Base-by-base conservation (phyloP, 2,329 filamentous ascomycete genomes). In the Nigrospora sphaerica region DNA sequence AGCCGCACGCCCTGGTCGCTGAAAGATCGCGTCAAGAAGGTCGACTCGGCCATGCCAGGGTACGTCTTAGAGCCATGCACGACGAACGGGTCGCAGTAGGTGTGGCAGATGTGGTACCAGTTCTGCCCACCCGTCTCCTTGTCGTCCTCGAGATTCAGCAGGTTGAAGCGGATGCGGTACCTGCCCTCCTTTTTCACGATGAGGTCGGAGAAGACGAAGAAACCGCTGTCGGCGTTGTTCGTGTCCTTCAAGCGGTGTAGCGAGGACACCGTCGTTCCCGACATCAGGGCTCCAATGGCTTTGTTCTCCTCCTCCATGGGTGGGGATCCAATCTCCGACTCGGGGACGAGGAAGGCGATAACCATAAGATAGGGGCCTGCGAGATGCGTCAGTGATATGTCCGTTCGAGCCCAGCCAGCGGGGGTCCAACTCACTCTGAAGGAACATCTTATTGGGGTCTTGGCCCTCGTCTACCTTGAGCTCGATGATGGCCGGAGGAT, bases 151-250 rank as follows among this genome's bases (percentile, higher is more conserved):
- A 88, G 80, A 62, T 91, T 86, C 63, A 85, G 91, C 13, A 95
- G 73, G 42, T 80, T 85, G 61, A 95, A 95, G 46, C 82, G 78
- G 35, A 95, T 74, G 33, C 83, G 75, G 60, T 83, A 92, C 17
- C 72, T 74, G 31, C 90, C 90, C 56, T 86, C 80, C 19, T 81
- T 72, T 60, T 85, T 85, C 49, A 92, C 81, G 0, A 88, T 93
- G 18, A 95, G 72, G 63, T 95, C 89, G 6, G 86, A 86, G 64
- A 95, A 95, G n/a, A 95, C 84, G 59, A 95, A 95, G 67, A 90
- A 95, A 1, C 84, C 88, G 12, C 86, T 86, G 64, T 93, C 88
- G 69, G 71, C 73, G 59, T 90, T 90, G 57, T 85, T 76, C 3
- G 80, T 75, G 60, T 95, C 87, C 63, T 93, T 92, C 45, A 95